Evolutionary conservation across 1,284 basidiomycete species (phyloP).

Genomic region (Golubevia pallescens): DNA sequence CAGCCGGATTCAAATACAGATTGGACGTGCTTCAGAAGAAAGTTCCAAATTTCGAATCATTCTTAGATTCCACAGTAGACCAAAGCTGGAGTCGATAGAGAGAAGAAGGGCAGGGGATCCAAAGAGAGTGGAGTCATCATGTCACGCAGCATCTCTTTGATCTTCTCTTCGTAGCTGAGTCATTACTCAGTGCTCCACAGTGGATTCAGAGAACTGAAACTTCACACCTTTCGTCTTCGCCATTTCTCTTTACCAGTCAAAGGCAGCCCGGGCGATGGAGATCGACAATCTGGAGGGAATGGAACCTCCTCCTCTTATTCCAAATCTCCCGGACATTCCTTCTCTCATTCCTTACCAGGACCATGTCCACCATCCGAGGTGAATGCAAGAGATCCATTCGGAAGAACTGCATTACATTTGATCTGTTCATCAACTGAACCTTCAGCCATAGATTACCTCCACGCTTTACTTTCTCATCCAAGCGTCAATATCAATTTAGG

Average conservation of each 20-base stretch:
- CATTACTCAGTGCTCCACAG: too few species aligned
- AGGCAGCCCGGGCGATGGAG: conserved; percentile 28
- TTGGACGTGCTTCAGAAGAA: too few species aligned
- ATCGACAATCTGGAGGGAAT: neutral
- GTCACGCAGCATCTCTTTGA: too few species aligned
- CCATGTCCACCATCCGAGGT: conserved; percentile 58
- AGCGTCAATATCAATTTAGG: conserved; percentile 54
- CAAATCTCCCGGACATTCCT: conserved; percentile 11
- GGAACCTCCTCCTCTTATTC: conserved; percentile 4
- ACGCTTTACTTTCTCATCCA: conserved; percentile 49
- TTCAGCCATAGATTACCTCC: conserved; percentile 37
- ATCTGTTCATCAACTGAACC: conserved; percentile 43
- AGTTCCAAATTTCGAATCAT: too few species aligned
- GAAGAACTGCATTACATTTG: conserved; percentile 51
- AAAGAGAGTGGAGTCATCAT: too few species aligned
- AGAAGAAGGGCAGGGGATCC: too few species aligned
- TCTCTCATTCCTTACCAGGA: neutral
- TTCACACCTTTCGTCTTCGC: too few species aligned
- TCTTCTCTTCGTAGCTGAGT: too few species aligned
- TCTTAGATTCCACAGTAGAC: too few species aligned
- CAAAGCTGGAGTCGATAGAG: too few species aligned
- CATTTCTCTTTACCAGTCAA: conserved; percentile 17
- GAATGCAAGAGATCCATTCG: conserved; percentile 50
- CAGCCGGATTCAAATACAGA: too few species aligned
- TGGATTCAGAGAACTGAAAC: too few species aligned